These are phyloP conservation scores for Pseudocercospora fijiensis DNA, from an alignment of 2,329 filamentous ascomycete genomes.

Conservation along the genomic window DNA sequence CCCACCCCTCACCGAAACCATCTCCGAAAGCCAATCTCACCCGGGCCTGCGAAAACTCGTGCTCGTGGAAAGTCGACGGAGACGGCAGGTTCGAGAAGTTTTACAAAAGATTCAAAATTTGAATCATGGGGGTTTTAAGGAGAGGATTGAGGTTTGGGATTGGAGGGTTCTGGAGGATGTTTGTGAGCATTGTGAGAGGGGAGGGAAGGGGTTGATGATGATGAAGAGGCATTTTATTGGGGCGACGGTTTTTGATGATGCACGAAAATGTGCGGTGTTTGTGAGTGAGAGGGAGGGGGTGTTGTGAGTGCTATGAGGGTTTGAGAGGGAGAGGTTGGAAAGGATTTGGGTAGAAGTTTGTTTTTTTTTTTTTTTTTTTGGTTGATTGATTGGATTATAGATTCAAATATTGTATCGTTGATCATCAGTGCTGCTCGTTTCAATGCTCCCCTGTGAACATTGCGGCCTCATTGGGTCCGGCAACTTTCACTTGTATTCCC, in stretches of 20 bases:
- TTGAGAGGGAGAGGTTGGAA: neutral
- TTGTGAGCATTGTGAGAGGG: slow-evolving; percentile 23
- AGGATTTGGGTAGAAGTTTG: too few species aligned
- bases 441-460: too few species aligned
- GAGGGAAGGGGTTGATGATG: slow-evolving; percentile 22
- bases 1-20: slow-evolving; percentile 21
- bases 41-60: slow-evolving; percentile 35
- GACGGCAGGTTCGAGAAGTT: slow-evolving; percentile 16
- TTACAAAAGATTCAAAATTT: slow-evolving; percentile 26
- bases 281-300: slow-evolving; percentile 21
- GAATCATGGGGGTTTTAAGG: slow-evolving; percentile 29
- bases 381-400: too few species aligned
- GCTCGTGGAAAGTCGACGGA: slow-evolving; percentile 34
- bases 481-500: neutral
- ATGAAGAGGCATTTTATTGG: slow-evolving; percentile 30
- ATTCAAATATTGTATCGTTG: neutral
- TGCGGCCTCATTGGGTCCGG: neutral
- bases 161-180: slow-evolving; percentile 35
- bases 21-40: slow-evolving; percentile 38
- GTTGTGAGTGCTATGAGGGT: too few species aligned
- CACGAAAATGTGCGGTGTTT: slow-evolving; percentile 26
- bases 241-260: slow-evolving; percentile 33
- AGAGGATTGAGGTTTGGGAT: slow-evolving; percentile 36
- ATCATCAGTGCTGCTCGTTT: too few species aligned
- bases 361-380: too few species aligned